These are phyloP conservation scores for Thalassia testudinum DNA, from an alignment of 116 monocot genomes.

Conservation along the genomic window DNA sequence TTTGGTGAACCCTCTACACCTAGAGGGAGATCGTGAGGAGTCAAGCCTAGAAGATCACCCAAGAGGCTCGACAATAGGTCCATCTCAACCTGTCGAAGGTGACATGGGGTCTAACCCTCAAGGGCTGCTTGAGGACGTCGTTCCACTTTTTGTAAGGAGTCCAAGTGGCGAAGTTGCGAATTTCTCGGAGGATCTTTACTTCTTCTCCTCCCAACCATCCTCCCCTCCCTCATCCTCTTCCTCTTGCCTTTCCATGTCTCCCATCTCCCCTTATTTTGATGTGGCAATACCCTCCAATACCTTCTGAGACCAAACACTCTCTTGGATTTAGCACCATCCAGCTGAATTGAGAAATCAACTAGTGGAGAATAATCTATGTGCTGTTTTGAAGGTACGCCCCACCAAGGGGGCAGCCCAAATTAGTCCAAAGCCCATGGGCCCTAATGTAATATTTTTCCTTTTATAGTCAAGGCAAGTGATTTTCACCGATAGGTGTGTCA, in stretches of 20 bases:
- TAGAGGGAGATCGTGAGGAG: too few species aligned
- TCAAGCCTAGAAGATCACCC: neutral
- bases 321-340: too few species aligned
- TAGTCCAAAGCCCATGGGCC: too few species aligned
- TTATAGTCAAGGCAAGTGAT: too few species aligned
- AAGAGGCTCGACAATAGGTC: neutral
- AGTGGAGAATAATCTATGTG: too few species aligned
- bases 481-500: too few species aligned
- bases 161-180: constrained; percentile 14
- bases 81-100: too few species aligned
- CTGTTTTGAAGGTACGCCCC: too few species aligned
- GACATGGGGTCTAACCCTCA: constrained; percentile 4
- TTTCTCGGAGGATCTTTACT: constrained; percentile 5
- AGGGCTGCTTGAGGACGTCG: constrained; percentile 69
- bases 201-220: constrained; percentile 14
- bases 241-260: constrained; percentile 31
- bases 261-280: constrained; percentile 20
- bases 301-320: neutral
- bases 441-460: too few species aligned
- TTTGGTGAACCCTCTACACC: too few species aligned
- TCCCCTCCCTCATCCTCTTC: constrained; percentile 36
- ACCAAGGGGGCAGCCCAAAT: too few species aligned
- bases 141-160: constrained; percentile 47
- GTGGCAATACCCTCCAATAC: constrained; percentile 7
- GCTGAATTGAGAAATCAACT: too few species aligned